These are phyloP conservation scores for Plectranthus barbatus DNA, from an alignment of 257 asterid genomes.

Conservation along the genomic window DNA sequence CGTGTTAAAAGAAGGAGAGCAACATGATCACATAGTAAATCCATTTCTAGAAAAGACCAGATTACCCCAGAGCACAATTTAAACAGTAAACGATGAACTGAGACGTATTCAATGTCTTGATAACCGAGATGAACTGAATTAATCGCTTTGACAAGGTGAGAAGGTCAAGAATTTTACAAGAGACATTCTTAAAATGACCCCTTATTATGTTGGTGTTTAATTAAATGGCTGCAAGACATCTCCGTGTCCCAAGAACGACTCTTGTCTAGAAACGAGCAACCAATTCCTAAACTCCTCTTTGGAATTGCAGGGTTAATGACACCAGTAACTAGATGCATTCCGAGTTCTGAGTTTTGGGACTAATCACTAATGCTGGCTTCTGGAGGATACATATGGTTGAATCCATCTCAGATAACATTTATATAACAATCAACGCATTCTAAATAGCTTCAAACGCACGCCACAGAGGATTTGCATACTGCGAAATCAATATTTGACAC, in stretches of 20 bases:
- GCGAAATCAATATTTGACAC: slow-evolving; percentile 13
- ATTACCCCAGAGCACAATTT: neutral
- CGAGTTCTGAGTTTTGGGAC: slow-evolving; percentile 4
- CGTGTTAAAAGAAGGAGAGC: neutral
- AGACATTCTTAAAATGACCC: neutral
- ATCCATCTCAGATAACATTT: neutral
- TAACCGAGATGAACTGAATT: neutral
- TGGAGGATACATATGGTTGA: neutral
- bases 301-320: neutral
- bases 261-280: neutral
- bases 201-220: neutral
- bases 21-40: neutral
- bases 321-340: neutral
- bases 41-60: neutral
- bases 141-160: neutral
- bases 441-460: neutral
- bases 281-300: slow-evolving; percentile 5
- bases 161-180: neutral
- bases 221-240: neutral
- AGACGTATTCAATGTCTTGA: neutral
- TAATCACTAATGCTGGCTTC: neutral
- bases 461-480: neutral
- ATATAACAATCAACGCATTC: neutral
- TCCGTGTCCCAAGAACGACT: neutral
- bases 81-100: slow-evolving; percentile 12